These are phyloP conservation scores for Amanita polypyramis DNA, from an alignment of 768 basidiomycete genomes.

Conservation along the genomic window DNA sequence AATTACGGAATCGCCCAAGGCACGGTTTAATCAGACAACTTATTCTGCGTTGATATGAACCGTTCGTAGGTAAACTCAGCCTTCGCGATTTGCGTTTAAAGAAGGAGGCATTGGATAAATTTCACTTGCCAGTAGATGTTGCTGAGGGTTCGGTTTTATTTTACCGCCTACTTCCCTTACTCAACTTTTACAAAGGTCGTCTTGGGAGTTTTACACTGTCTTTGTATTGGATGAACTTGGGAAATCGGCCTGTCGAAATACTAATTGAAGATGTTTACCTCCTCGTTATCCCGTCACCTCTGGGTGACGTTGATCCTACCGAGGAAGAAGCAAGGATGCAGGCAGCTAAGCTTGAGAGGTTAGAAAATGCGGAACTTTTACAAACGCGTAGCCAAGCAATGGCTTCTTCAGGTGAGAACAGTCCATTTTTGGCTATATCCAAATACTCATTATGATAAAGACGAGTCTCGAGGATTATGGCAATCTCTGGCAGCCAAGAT, in stretches of 20 bases:
- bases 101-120: slow-evolving; percentile 90
- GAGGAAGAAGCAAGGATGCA: slow-evolving; percentile 82
- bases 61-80: slow-evolving; percentile 54
- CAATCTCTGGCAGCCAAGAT: slow-evolving; percentile 80
- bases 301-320: slow-evolving; percentile 57
- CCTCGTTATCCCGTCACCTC: slow-evolving; percentile 75
- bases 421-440: not conserved
- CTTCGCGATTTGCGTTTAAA: slow-evolving; percentile 80
- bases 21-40: slow-evolving; percentile 14
- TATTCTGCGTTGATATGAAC: slow-evolving; percentile 7
- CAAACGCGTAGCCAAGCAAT: slow-evolving; percentile 55
- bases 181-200: slow-evolving; percentile 40
- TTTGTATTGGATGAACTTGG: slow-evolving; percentile 83
- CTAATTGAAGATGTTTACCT: slow-evolving; percentile 92
- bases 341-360: slow-evolving; percentile 78
- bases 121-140: slow-evolving; percentile 91
- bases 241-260: slow-evolving; percentile 85
- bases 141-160: slow-evolving; percentile 56
- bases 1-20: slow-evolving; percentile 90
- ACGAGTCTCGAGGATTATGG: slow-evolving; percentile 70
- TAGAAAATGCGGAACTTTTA: slow-evolving; percentile 80
- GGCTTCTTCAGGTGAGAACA: slow-evolving; percentile 30
- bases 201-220: slow-evolving; percentile 80
- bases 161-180: not conserved
- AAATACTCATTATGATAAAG: slow-evolving; percentile 15